These are phyloP conservation scores for Chaetomium fimeti DNA, from an alignment of 495 filamentous ascomycete species.

Conservation along the genomic window DNA sequence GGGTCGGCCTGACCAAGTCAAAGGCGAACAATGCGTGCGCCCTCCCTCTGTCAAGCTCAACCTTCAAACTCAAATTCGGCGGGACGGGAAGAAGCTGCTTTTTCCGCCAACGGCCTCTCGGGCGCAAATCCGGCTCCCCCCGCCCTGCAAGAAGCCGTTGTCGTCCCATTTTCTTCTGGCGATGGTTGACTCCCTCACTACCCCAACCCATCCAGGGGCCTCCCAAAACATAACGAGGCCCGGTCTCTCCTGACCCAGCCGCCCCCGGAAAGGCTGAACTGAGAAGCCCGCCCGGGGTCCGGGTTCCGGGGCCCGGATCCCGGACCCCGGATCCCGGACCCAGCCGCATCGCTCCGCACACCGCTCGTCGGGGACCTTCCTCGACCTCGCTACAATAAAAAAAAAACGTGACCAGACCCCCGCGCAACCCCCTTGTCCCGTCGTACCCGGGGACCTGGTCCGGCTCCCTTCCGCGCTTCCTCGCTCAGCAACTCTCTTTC, in stretches of 20 bases:
- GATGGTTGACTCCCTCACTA: no score
- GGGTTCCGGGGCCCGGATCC: background rate
- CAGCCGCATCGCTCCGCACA: background rate
- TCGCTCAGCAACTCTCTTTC: background rate
- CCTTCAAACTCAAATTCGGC: background rate
- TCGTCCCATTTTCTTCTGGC: background rate
- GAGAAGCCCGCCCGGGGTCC: background rate
- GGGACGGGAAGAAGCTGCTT: background rate
- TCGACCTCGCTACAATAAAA: background rate
- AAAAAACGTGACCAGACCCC: no score
- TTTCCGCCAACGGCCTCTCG: conserved; percentile 2
- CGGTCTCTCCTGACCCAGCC: background rate
- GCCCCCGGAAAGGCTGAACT: background rate
- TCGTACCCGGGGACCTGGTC: conserved; percentile 9
- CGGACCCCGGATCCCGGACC: background rate
- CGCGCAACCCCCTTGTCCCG: background rate
- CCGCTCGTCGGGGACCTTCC: background rate
- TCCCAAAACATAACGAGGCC: background rate
- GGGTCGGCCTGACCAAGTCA: background rate
- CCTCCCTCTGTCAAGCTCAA: background rate
- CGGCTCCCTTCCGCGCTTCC: background rate
- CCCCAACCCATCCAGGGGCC: background rate
- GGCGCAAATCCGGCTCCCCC: conserved; percentile 1
- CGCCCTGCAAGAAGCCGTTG: background rate
- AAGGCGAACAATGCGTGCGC: background rate